These are phyloP conservation scores for Plasmodium knowlesi DNA, from an alignment of 169 alveolate species.

Conservation along the genomic window DNA sequence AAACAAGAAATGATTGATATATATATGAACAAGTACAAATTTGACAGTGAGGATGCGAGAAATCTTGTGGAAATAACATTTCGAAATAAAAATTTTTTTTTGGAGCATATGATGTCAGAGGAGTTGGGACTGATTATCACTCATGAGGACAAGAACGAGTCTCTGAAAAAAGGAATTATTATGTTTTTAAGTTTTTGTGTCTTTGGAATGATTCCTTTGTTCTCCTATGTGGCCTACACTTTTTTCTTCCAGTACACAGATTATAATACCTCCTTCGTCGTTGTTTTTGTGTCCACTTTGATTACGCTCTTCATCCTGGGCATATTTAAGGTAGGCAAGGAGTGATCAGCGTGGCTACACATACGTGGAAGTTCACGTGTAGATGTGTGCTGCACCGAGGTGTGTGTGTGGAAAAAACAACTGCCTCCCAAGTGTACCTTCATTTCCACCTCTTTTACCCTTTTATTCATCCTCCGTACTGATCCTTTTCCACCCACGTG, in stretches of 20 bases:
- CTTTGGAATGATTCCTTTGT: constrained; percentile 90
- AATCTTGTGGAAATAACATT: constrained; percentile 89
- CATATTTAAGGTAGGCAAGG: constrained; percentile 77
- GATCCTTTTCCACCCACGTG: background rate
- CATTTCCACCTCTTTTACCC: background rate
- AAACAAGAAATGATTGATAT: constrained; percentile 90
- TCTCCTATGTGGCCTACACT: constrained; percentile 86
- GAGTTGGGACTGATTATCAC: constrained; percentile 89
- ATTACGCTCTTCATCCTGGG: constrained; percentile 85
- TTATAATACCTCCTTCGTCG: constrained; percentile 78
- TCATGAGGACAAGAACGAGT: constrained; percentile 84
- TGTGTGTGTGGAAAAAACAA: background rate
- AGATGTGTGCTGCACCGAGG: background rate
- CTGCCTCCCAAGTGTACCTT: background rate
- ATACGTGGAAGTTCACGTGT: background rate
- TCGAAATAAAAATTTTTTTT: constrained; percentile 88
- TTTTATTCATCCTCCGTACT: background rate
- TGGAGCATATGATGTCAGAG: constrained; percentile 94
- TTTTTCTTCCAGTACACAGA: constrained; percentile 39
- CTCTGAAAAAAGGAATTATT: constrained; percentile 84
- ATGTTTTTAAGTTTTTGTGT: constrained; percentile 90
- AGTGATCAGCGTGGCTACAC: background rate
- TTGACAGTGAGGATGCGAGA: constrained; percentile 89
- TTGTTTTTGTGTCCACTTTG: constrained; percentile 83
- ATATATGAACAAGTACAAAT: constrained; percentile 88